Conservation (phyloP, 108 stramenopile genomes). For the Fragilariopsis cylindrus region DNA sequence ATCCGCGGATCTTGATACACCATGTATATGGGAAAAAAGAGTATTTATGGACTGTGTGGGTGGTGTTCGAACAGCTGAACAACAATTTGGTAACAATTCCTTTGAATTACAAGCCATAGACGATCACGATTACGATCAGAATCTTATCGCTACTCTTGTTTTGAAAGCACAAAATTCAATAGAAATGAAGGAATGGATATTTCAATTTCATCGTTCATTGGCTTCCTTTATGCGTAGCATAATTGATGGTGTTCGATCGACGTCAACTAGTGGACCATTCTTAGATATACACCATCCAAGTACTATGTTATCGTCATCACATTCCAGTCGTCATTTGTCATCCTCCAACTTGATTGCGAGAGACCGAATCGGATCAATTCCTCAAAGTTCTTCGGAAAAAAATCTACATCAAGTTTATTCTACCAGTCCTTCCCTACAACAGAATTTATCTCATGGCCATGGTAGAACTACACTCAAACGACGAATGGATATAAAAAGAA, state of each 20-base stretch:
- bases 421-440: constrained; percentile 4
- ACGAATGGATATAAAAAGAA: constrained; percentile 14
- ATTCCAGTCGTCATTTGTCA: not conserved
- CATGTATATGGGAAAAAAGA: constrained; percentile 69
- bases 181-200: constrained; percentile 80
- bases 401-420: constrained; percentile 10
- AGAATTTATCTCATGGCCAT: constrained; percentile 25
- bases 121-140: constrained; percentile 30
- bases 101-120: constrained; percentile 67
- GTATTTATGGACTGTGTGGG: constrained; percentile 68
- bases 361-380: not conserved
- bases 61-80: constrained; percentile 70
- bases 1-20: not conserved
- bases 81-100: constrained; percentile 58
- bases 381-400: constrained; percentile 15
- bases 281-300: constrained; percentile 22
- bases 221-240: constrained; percentile 55
- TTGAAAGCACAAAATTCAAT: constrained; percentile 54
- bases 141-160: constrained; percentile 32
- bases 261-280: not conserved
- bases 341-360: not conserved
- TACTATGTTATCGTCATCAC: not conserved
- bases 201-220: constrained; percentile 79
- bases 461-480: constrained; percentile 19
- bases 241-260: constrained; percentile 34